These are phyloP conservation scores for Skeletonema marinoi DNA, from an alignment of 108 stramenopile genomes.

Conservation along the genomic window DNA sequence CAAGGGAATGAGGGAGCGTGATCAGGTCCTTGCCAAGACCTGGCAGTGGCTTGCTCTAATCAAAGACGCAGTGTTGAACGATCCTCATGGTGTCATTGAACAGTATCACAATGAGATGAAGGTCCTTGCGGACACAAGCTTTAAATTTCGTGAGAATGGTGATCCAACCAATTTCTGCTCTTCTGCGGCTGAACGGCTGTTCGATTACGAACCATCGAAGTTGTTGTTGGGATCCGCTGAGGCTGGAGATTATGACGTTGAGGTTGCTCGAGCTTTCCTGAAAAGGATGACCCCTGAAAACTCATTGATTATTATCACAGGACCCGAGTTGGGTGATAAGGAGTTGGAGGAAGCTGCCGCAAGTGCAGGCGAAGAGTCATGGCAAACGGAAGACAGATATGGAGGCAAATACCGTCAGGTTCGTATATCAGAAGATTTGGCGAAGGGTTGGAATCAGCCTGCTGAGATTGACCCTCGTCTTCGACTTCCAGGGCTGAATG, in stretches of 20 bases:
- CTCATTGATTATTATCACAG: conserved; percentile 62
- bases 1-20: conserved; percentile 71
- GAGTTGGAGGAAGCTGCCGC: conserved; percentile 27
- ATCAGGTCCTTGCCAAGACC: conserved; percentile 69
- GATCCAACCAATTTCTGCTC: conserved; percentile 86
- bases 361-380: conserved; percentile 30
- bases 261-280: conserved; percentile 68
- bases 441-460: conserved; percentile 66
- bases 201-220: conserved; percentile 64
- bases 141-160: conserved; percentile 83
- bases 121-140: conserved; percentile 62
- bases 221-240: conserved; percentile 57
- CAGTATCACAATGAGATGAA: conserved; percentile 80
- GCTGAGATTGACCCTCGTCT: conserved; percentile 57
- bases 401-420: conserved; percentile 79
- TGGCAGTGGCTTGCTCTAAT: conserved; percentile 87
- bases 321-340: conserved; percentile 58
- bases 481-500: conserved; percentile 75
- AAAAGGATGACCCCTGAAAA: conserved; percentile 77
- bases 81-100: conserved; percentile 53
- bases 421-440: conserved; percentile 50
- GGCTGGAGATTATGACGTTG: conserved; percentile 59
- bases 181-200: conserved; percentile 69
- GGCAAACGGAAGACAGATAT: conserved; percentile 88
- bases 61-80: conserved; percentile 51